These are phyloP conservation scores for Lizanozyma gosingica DNA, from an alignment of 1,139 yeast species.

Conservation along the genomic window DNA sequence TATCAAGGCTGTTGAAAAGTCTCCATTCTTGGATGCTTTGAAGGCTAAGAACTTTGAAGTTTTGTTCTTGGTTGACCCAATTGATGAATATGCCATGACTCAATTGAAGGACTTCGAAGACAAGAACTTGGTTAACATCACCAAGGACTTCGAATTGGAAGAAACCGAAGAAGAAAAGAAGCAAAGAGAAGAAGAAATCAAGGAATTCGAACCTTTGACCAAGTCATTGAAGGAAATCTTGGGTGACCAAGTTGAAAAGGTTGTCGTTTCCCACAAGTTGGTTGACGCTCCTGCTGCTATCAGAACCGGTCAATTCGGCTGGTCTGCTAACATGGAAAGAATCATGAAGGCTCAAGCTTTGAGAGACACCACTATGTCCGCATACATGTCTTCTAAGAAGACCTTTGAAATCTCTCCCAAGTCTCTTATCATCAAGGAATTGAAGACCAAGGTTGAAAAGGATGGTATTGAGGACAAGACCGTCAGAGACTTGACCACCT, in stretches of 20 bases:
- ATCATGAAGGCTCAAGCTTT: constrained; percentile 99
- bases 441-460: constrained; percentile 91
- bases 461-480: constrained; percentile 98
- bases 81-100: constrained; percentile 98
- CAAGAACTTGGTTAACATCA: constrained; percentile 96
- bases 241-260: constrained; percentile 99
- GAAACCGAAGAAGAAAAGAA: constrained; percentile 98
- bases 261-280: constrained; percentile 94
- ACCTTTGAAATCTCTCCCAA: constrained; percentile 97
- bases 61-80: constrained; percentile 96
- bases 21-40: constrained; percentile 98
- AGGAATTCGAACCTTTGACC: constrained; percentile 89
- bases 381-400: constrained; percentile 99
- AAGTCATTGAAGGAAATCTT: constrained; percentile 93
- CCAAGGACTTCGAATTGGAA: constrained; percentile 98
- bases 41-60: constrained; percentile 99
- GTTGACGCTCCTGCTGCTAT: constrained; percentile 99
- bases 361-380: constrained; percentile 97
- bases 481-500: constrained; percentile 93
- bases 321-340: constrained; percentile 99
- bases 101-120: constrained; percentile 99
- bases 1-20: constrained; percentile 93
- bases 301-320: constrained; percentile 99
- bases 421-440: constrained; percentile 90
- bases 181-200: constrained; percentile 84